These are phyloP conservation scores for Rhodotorula sp. DNA, from an alignment of 1,284 basidiomycete genomes.

Conservation along the genomic window DNA sequence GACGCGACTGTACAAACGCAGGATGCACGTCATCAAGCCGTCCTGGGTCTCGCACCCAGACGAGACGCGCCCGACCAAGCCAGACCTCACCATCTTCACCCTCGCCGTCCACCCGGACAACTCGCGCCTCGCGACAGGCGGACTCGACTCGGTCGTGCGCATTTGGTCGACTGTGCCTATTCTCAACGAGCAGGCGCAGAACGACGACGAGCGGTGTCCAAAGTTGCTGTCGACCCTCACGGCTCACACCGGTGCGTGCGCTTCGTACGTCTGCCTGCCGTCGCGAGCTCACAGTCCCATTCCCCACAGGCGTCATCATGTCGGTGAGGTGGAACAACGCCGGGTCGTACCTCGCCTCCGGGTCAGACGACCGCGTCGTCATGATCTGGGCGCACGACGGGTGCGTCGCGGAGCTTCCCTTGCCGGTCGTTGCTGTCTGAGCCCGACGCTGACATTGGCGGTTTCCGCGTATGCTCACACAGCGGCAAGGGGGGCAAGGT, in stretches of 20 bases:
- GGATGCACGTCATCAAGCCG: slow-evolving; percentile 35
- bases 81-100: slow-evolving; percentile 80
- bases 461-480: background rate
- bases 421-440: no score
- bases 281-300: background rate
- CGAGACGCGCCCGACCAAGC: slow-evolving; percentile 26
- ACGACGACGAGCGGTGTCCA: slow-evolving; percentile 63
- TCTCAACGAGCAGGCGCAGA: slow-evolving; percentile 69
- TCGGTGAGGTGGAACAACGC: slow-evolving; percentile 95
- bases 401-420: slow-evolving; percentile 52
- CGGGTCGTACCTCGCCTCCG: slow-evolving; percentile 89
- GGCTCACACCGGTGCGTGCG: slow-evolving; percentile 16
- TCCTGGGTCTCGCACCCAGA: slow-evolving; percentile 35
- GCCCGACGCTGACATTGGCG: background rate
- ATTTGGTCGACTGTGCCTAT: slow-evolving; percentile 97
- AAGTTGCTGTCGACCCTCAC: slow-evolving; percentile 81
- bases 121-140: slow-evolving; percentile 91
- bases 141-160: slow-evolving; percentile 86
- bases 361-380: slow-evolving; percentile 91
- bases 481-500: slow-evolving; percentile 78
- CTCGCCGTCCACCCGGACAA: slow-evolving; percentile 93
- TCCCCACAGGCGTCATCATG: slow-evolving; percentile 69
- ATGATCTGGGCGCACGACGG: slow-evolving; percentile 98
- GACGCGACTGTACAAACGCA: background rate
- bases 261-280: background rate